Base-by-base conservation (phyloP, 1,284 basidiomycete species). In the Mixia osmundae region DNA sequence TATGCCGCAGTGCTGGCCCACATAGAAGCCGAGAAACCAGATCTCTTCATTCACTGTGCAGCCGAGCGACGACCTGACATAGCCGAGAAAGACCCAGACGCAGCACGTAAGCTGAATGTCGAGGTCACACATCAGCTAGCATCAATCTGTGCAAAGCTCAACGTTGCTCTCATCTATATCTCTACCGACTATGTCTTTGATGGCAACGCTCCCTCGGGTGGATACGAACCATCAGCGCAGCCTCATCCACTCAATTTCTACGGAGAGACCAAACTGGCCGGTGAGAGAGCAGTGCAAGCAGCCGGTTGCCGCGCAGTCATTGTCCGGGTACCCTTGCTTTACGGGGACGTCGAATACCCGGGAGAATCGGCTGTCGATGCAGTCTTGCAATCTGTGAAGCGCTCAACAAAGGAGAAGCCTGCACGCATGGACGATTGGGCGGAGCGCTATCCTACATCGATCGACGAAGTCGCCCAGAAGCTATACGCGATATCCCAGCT, bases 361-460 rank as follows among this genome's bases (percentile, higher is more conserved):
- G 59, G 66, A 41, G 74, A 78, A 49, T 73, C 72, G 48, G 72
- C 72, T 6, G 72, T 72, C 2, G 20, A 12, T 4, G 43, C 14
- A 14, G 18, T 29, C 27, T 14, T 16, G 18, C 6, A 6, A 14
- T 29, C 6, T 29, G 6, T 14, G 12, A 29, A 16, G 14, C 18
- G 7, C 27, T 29, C 7, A 14, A 7, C 12, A 8, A 7, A 6
- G 27, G 8, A 6, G 27, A 8, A 7, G 4, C 76, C 76, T 55
- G 77, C 77, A 58, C 75, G 68, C 50, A 82, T 82, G 78, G 78
- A 83, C 50, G 74, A 82, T 54, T 80, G 69, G 51, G 76, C 75
- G 10, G 75, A 70, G 14, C 64, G 78, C 15, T 78, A 71, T 55
- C 77, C 78, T 1, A 80, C 77, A 20, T 76, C 76, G 47, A 67